Base-by-base conservation (phyloP, 805 yeast genomes). In the Yamadazyma insecticola region DNA sequence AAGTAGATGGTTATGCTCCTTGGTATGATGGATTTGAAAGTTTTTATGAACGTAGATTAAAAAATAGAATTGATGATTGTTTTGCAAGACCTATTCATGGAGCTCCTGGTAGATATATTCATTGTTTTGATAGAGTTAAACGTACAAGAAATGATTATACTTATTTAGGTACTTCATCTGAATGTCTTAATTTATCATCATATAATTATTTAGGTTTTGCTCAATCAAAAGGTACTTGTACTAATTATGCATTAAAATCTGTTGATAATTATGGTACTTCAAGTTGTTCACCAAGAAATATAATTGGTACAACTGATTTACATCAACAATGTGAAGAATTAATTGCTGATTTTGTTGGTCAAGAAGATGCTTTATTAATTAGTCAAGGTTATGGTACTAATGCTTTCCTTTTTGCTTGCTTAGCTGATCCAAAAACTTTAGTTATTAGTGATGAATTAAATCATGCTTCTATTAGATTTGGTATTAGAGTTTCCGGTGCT, bases 321-420 rank as follows among this genome's bases (percentile, higher is more conserved):
- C 96, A 84, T 51, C 45, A 59, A 22, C 71, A 75, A 39, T 81
- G 96, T 35, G 98, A 92, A 61, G 58, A 54, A 37, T 70, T 80
- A 22, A 68, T 88, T 37, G 95, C 99, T 16, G 68, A 76, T 15
- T 92, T 90, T 55, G 77, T 90, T 16, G 97, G 96, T 16, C 86
- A 87, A 53, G 96, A 89, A 40, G 95, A 84, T 43, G 74, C 96
- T 4, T 64, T 88, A 51, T 60, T 92, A 16, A 83, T 87, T 44
- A 81, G 94, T 24, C 92, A 87, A 84, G 99, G 99, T 35, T 92
- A 87, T 55, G 92, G 95, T 46, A 92, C 98, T 4, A 92, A 92
- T 55, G 95, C 96, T 13, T 78, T 81, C 47, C 67, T 92, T 33
- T 90, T 92, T 53, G 68, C 87, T 17, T 75, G 95, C 2, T 62